A percentile compares a stretch with the other conserved stretches of the same genome.
phyloP scores from a whole-genome alignment of 2,329 filamentous ascomycete genomes.

The Fusarium circinatum region DNA sequence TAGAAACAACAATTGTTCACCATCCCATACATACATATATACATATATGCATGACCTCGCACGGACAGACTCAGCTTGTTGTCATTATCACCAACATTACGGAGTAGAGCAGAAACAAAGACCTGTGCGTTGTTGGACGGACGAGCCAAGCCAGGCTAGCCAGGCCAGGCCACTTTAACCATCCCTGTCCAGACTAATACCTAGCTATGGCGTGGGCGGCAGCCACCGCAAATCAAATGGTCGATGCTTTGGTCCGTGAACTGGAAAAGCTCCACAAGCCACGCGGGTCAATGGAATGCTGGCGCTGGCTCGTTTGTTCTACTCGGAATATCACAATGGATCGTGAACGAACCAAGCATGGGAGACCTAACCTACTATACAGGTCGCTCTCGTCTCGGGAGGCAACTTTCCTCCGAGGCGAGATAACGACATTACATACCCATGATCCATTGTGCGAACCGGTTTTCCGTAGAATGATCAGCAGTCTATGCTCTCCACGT shows the following conservation, averaged over 20 bases:
- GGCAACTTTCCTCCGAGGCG: slow-evolving; percentile 14
- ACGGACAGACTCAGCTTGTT: slow-evolving; percentile 36
- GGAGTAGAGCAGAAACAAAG: neutral
- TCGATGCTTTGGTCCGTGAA: slow-evolving; percentile 25
- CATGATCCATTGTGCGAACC: slow-evolving; percentile 1
- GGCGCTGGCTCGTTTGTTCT: neutral
- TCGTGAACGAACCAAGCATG: slow-evolving; percentile 1
- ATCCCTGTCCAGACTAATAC: neutral
- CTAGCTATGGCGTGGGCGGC: slow-evolving; percentile 15
- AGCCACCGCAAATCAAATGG: slow-evolving; percentile 30
- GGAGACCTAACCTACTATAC: neutral
- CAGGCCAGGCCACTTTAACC: neutral
- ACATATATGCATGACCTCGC: slow-evolving; percentile 13
- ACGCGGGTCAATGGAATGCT: slow-evolving; percentile 45
- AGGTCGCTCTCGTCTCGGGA: slow-evolving; percentile 15
- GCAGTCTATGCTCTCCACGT: slow-evolving; percentile 27
- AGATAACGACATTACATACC: slow-evolving; percentile 15
- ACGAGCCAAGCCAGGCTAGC: slow-evolving; percentile 11
- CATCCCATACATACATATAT: slow-evolving; percentile 1
- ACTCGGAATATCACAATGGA: slow-evolving; percentile 4
- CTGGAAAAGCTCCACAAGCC: slow-evolving; percentile 42
- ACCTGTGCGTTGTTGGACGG: neutral
- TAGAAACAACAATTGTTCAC: slow-evolving; percentile 16
- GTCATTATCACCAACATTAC: slow-evolving; percentile 13
- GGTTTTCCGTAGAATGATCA: slow-evolving; percentile 10